phyloP scores from a whole-genome alignment of 2,329 filamentous ascomycete species.

The Lizonia empirigonia region DNA sequence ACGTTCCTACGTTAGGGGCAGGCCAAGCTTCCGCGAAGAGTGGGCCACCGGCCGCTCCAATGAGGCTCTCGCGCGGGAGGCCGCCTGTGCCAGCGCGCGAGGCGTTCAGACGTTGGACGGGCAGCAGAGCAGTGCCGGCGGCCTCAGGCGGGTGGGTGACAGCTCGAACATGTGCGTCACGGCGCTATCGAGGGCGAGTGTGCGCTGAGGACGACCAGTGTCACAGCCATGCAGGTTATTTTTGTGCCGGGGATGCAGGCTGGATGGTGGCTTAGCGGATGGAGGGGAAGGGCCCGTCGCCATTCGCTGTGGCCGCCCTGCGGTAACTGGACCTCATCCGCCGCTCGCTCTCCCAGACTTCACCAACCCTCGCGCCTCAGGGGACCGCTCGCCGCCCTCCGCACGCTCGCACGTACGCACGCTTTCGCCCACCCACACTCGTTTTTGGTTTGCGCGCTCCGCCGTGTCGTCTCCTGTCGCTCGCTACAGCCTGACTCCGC shows the following conservation, averaged over 20 bases:
- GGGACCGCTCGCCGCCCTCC: constrained; percentile 9
- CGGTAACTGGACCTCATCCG: constrained; percentile 14
- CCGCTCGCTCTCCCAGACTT: constrained; percentile 12
- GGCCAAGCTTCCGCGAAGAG: constrained; percentile 11
- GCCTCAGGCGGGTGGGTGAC: no score
- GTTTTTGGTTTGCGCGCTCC: constrained; percentile 13
- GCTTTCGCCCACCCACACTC: constrained; percentile 14
- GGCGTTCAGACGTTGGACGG: constrained; percentile 7
- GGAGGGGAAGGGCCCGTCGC: constrained; percentile 11
- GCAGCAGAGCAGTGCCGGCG: no score
- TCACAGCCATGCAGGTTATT: constrained; percentile 36
- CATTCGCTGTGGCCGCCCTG: constrained; percentile 11
- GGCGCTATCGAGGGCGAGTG: constrained; percentile 22
- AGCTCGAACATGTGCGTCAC: constrained; percentile 12
- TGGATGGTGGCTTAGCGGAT: constrained; percentile 26
- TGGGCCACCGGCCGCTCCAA: constrained; percentile 13
- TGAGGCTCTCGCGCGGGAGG: constrained; percentile 5
- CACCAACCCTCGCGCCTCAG: constrained; percentile 9
- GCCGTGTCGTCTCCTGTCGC: neutral
- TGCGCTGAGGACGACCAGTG: constrained; percentile 24
- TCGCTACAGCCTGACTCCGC: constrained; percentile 10
- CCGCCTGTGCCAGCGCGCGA: constrained; percentile 5
- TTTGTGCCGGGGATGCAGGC: constrained; percentile 31
- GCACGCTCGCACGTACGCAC: no score
- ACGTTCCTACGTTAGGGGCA: constrained; percentile 14